Evolutionary conservation across 179 eudicot species (phyloP), one percentile per base, ranked within the genome.

Genomic region (Actinidia arguta): DNA sequence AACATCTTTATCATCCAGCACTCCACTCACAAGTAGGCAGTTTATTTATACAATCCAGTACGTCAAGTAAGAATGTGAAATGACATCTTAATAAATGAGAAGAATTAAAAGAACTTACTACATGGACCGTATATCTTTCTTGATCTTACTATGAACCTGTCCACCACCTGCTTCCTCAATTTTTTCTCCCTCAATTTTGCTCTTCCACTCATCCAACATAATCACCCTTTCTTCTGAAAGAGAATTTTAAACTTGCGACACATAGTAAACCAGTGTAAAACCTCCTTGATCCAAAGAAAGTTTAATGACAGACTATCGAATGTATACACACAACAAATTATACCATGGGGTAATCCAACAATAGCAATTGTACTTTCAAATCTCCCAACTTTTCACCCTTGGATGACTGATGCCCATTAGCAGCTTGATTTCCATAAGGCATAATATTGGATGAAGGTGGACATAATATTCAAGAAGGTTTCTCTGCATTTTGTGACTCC

Each of bases 1-100:
- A 75, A 92, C 89, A 84, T 91, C 88, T 88, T 84, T 87, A 75
- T 80, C 87, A 87, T 86, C n/a, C 88, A 88, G 84, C 62, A 82
- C 87, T 78, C 87, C 94, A 64, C 89, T 83, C 78, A 93, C 91
- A 85, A 95, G 98, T 88, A 96, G 85, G 98, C n/a, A 95, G 80
- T 87, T 92, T 67, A 98, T 96, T 75, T 89, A 98, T 96, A 90
- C 85, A 81, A 73, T 22, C 78, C 46, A 78, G 24, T 16, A 56
- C 14, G 51, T 68, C n/a, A 62, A 73, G 66, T 64, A 8, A 73
- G 14, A 73, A 25, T 64, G 16, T 51, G 8, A 36, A 50, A 79
- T 64, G 71, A 58, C 20, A 68, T 73, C 68, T 66, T n/a, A 67
- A 67, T 22, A 56, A 54, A 70, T n/a, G 9, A 11, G 64, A 13